A percentile compares a stretch with the other conserved stretches of the same genome.
phyloP scores from a whole-genome alignment of 306 rosid species.

The Senna tora region DNA sequence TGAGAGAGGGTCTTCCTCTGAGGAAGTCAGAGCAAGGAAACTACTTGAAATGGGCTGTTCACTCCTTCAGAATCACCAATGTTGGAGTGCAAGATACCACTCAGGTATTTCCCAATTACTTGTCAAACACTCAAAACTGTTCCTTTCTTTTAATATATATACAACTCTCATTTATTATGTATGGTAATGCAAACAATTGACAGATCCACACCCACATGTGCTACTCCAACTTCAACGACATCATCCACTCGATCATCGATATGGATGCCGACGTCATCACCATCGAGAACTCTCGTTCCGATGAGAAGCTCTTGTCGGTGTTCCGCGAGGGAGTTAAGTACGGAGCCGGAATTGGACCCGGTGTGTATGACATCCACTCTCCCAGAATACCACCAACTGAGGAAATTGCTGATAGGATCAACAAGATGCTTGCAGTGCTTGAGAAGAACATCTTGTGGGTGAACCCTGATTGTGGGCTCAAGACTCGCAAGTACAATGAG shows the following conservation, averaged over 20 bases:
- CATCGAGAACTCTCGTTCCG: constrained; percentile 93
- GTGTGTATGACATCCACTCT: constrained; percentile 93
- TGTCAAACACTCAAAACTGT: neutral
- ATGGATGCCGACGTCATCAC: constrained; percentile 97
- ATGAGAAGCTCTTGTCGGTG: constrained; percentile 90
- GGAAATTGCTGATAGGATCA: constrained; percentile 87
- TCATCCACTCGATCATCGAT: constrained; percentile 85
- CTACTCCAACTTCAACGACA: constrained; percentile 94
- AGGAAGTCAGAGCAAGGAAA: constrained; percentile 87
- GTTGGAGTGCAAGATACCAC: constrained; percentile 76
- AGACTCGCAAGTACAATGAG: constrained; percentile 88
- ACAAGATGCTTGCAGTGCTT: constrained; percentile 96
- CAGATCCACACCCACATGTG: constrained; percentile 99
- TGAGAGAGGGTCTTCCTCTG: constrained; percentile 85
- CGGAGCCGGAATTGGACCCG: constrained; percentile 97
- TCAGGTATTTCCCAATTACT: constrained; percentile 59
- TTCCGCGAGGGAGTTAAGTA: constrained; percentile 97
- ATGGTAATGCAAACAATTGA: neutral
- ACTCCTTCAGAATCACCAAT: constrained; percentile 88
- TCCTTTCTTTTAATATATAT: too few relatives aligned
- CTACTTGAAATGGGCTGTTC: constrained; percentile 97
- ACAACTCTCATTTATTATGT: neutral
- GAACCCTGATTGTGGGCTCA: constrained; percentile 94
- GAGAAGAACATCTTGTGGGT: constrained; percentile 96
- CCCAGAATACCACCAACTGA: constrained; percentile 92